Base-by-base conservation (phyloP, 2,329 filamentous ascomycete genomes). In the Epichloe baconii region DNA sequence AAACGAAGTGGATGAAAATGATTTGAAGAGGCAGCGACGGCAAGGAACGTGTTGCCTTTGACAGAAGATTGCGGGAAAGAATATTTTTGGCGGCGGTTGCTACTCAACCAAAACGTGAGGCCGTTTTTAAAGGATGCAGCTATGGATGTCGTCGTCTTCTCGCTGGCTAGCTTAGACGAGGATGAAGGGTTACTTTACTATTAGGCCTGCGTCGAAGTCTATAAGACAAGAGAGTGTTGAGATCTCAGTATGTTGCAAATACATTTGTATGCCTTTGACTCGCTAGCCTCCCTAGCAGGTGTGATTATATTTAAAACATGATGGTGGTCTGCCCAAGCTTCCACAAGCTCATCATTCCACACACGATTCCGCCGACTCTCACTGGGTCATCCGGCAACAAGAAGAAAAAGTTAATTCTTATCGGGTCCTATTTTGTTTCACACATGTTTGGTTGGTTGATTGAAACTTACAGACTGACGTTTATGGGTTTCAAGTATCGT, bases 1-100 rank as follows among this genome's bases (percentile, higher is more conserved):
- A 44, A 59, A 60, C 50, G 54, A 56, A 47, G 52, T 51, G 37
- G 54, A 56, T 54, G 12, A 60, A 61, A 53, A 53, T 8, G 7
- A 12, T 10, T 3, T 8, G 37, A 15, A 14, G 42, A 46, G 21
- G 48, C 14, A 38, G 42, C 35, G 34, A 42, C 37, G 11, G n/a
- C 15, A 19, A 26, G 34, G 41, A 38, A 46, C 26, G 34, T n/a
- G 34, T 35, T 26, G 41, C 12, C 35, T 41, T 26, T 42, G 36
- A 37, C 40, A 11, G 41, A 21, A 46, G 49, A 43, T 40, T 49
- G 49, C 44, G 38, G 34, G 48, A 48, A 40, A 38, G 42, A 37
- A 41, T 35, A n/a, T 35, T 44, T 19, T 17, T 17, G 44, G 23
- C 21, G 38, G 21, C 23, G 47, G 47, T 19, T 48, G 10, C 42